Conservation (phyloP, 2,329 filamentous ascomycete genomes). For the Aspergillus hortae region DNA sequence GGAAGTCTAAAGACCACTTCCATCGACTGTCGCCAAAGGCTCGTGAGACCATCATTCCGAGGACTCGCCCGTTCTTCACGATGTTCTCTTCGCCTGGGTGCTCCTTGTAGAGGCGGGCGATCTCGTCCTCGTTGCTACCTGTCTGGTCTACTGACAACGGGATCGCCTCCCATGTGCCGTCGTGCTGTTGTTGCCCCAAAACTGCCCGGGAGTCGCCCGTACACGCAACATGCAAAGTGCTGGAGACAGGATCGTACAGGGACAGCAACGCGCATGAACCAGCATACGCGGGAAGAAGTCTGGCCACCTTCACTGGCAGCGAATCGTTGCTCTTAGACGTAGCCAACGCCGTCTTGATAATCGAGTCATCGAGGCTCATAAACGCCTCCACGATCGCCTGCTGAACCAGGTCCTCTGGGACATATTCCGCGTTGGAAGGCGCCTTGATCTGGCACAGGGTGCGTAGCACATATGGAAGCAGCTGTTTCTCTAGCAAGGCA, state of each 20-base stretch:
- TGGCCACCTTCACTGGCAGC: constrained; percentile 21
- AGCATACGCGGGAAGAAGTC: constrained; percentile 31
- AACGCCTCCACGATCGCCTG: constrained; percentile 21
- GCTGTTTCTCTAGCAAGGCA: constrained; percentile 19
- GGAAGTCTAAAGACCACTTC: constrained; percentile 60
- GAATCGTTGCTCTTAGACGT: constrained; percentile 14
- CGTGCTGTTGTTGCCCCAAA: constrained; percentile 43
- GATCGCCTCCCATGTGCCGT: constrained; percentile 49
- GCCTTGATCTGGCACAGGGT: constrained; percentile 13
- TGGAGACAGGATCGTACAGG: constrained; percentile 55
- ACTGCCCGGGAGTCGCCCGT: constrained; percentile 67
- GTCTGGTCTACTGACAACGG: constrained; percentile 64
- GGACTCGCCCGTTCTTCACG: constrained; percentile 56
- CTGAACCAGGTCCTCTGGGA: constrained; percentile 16
- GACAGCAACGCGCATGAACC: constrained; percentile 64
- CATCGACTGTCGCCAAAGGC: constrained; percentile 67
- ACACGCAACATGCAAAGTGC: constrained; percentile 60
- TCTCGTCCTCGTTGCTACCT: constrained; percentile 59
- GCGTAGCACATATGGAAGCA: constrained; percentile 19
- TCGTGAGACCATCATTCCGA: constrained; percentile 60
- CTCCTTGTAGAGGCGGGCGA: constrained; percentile 50
- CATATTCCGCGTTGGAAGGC: background rate
- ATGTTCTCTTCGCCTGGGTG: constrained; percentile 62
- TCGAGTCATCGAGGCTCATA: constrained; percentile 21
- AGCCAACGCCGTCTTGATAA: constrained; percentile 19